Percentiles rank a stretch among this genome's conserved stretches.
Conservation (phyloP, 208 protist species). For the Trypanosoma avium region DNA sequence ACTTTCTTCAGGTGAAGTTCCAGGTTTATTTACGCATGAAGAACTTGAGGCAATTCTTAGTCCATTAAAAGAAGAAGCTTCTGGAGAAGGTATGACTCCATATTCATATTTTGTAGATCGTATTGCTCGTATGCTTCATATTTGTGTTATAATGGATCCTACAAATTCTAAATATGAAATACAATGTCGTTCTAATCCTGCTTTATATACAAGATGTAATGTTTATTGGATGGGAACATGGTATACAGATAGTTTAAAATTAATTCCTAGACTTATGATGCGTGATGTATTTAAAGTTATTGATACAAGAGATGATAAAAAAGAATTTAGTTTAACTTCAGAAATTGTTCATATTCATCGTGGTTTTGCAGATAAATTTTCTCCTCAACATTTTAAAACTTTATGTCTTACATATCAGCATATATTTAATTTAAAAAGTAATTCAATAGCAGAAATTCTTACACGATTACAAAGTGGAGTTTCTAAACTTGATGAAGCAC, state of each 20-base stretch:
- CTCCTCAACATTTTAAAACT: constrained; percentile 92
- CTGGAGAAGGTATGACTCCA: constrained; percentile 76
- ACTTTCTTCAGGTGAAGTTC: constrained; percentile 95
- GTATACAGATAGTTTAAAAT: constrained; percentile 86
- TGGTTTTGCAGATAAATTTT: constrained; percentile 63
- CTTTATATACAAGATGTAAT: constrained; percentile 95
- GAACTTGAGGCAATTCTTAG: constrained; percentile 95
- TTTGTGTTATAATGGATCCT: constrained; percentile 95
- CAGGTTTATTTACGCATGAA: constrained; percentile 95
- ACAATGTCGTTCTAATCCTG: constrained; percentile 95
- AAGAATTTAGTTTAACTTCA: constrained; percentile 86
- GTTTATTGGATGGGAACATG: constrained; percentile 97
- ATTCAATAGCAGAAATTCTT: constrained; percentile 66
- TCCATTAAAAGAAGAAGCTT: constrained; percentile 91
- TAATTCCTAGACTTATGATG: constrained; percentile 89
- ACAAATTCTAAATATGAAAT: constrained; percentile 91
- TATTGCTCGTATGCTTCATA: constrained; percentile 92
- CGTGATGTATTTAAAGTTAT: constrained; percentile 76
- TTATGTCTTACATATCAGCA: constrained; percentile 89
- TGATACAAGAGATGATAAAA: constrained; percentile 71
- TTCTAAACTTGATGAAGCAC: constrained; percentile 95
- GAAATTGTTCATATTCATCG: constrained; percentile 90
- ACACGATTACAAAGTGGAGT: constrained; percentile 90
- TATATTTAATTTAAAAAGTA: constrained; percentile 86
- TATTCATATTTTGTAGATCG: constrained; percentile 93